Evolutionary conservation across 768 basidiomycete genomes (phyloP), one percentile per base, ranked within the genome.

Genomic region (Kwoniella mangroviensis): DNA sequence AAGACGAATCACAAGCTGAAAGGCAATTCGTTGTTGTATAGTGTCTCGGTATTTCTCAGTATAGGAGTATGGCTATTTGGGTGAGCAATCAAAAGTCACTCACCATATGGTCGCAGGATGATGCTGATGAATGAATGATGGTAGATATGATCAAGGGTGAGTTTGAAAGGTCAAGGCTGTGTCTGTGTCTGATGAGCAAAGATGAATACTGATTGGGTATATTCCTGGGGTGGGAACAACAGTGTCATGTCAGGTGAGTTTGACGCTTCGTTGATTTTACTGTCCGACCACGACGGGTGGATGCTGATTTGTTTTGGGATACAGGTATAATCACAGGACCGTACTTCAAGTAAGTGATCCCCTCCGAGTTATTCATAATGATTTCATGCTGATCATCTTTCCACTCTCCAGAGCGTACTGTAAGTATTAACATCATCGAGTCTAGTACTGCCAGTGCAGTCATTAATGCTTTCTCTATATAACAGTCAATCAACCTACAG

Each of bases 241-340:
- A 79, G 81, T 45, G 84, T 85, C 59, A 81, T 71, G 74, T 74
- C 82, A 4, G 81, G 81, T 79, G 61, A 59, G 78, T 68, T 17
- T 1, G 40, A 26, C 19, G 34, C 45, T 17, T 15, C 6, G 45
- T 49, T 49, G 45, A 34, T 34, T 7, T 34, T 34, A 34, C 6
- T 34, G 9, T 34, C 34, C 34, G 3, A 34, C 34, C 34, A 6
- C 34, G 34, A 34, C 34, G 34, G 34, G 34, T 34, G 34, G 34
- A 34, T 34, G 34, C 34, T 49, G 45, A 49, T 49, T 17, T 49
- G 10, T 19, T 4, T 6, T 34, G 34, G 34, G 58, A 22, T 34
- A 28, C 90, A 73, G 94, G 94, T 34, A 89, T 97, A 73, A 95
- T 98, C 83, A 97, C 84, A 17, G 83, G 83, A 21, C 77, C 81